Base-by-base conservation (phyloP, 1,284 basidiomycete genomes). In the Porogramme epimiltina region DNA sequence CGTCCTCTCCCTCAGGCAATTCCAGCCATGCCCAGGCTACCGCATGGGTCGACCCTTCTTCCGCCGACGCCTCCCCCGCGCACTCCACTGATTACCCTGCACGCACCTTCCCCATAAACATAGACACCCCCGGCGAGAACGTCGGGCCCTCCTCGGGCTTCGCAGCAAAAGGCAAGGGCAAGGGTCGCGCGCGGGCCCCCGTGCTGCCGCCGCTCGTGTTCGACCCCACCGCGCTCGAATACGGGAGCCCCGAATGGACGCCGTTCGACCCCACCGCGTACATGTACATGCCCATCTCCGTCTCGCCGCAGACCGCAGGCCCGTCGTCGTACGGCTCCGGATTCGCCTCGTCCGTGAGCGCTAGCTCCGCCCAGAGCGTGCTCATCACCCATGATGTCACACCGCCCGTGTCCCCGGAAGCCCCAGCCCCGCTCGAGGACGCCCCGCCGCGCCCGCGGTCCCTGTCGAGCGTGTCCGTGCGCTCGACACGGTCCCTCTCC, bases 181-280 rank as follows among this genome's bases (percentile, higher is more conserved):
- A 87, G 66, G 78, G 69, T 52, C 80, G 69, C 62, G 86, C 86
- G 56, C 66, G 68, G 26, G 78, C 84, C 37, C 83, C 85, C 52
- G 74, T 74, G 60, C 74, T 88, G 51, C 83, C 86, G 50, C 84
- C 86, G 54, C 71, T 89, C 55, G 72, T 75, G 28, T 82, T 89
- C 62, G 73, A 78, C 42, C 73, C 79, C 34, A 71, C 84, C 31
- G 72, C 73, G 45, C 73, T 86, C 55, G 72, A 70, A 39, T 79
- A 74, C 57, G 68, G 64, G 36, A 66, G 72, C 45, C 62, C 74
- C 42, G 69, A 70, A 53, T 81, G 78, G 74, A 69, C 77, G 10
- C 58, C 67, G 4, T 50, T 57, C 39, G 54, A 58, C 24, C 34
- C 34, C 34, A 37, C 34, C 13, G 34, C 34, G 34, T 13, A 16